Conservation (phyloP, 2,329 filamentous ascomycete species). For the Didymella segeticola region DNA sequence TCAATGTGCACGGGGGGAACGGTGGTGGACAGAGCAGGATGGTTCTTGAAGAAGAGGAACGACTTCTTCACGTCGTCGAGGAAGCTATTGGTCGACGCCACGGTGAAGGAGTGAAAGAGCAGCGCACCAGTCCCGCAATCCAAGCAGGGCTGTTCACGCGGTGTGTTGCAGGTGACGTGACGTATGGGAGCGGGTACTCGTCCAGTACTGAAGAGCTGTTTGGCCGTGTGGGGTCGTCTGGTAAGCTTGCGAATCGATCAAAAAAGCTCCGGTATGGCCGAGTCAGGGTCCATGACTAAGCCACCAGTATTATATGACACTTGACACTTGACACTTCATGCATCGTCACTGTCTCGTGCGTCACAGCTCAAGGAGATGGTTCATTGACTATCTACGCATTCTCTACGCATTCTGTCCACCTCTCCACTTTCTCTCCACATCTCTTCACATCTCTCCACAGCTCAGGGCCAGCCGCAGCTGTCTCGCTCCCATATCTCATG, state of each 20-base stretch:
- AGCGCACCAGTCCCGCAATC: slow-evolving; percentile 14
- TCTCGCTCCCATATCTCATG: not conserved
- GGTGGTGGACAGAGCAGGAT: slow-evolving; percentile 37
- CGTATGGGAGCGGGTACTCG: slow-evolving; percentile 15
- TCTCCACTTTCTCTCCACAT: not conserved
- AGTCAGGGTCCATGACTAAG: slow-evolving; percentile 18
- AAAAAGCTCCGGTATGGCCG: slow-evolving; percentile 2
- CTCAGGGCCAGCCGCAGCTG: slow-evolving; percentile 15
- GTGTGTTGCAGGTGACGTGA: slow-evolving; percentile 19
- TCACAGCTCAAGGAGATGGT: not conserved
- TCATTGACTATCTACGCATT: not conserved
- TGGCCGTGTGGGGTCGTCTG: slow-evolving; percentile 17
- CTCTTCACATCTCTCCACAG: not conserved
- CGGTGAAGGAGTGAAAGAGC: slow-evolving; percentile 40
- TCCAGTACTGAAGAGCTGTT: slow-evolving; percentile 7
- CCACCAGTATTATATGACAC: not conserved
- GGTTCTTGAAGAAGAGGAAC: slow-evolving; percentile 42
- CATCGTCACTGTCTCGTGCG: too few relatives aligned
- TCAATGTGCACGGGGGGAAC: slow-evolving; percentile 22
- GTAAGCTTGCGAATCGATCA: slow-evolving; percentile 19
- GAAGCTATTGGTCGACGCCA: slow-evolving; percentile 45
- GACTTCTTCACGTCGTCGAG: slow-evolving; percentile 48
- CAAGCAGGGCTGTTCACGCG: slow-evolving; percentile 21
- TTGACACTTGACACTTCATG: not conserved
- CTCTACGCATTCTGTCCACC: not conserved